These are phyloP conservation scores for Colletotrichum kahawae DNA, from an alignment of 2,329 filamentous ascomycete genomes.

Conservation along the genomic window DNA sequence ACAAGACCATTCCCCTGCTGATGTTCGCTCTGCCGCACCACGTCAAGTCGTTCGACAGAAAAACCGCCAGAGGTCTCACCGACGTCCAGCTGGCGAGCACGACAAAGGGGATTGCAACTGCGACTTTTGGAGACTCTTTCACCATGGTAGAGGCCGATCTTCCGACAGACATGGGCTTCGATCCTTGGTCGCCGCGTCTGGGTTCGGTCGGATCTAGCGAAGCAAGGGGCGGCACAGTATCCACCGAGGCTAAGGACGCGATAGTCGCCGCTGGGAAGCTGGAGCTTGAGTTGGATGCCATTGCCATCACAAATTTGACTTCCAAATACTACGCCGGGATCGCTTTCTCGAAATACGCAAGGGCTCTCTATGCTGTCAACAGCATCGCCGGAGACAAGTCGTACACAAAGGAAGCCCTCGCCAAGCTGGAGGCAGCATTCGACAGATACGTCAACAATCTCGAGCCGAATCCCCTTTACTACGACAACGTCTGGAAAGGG, in stretches of 20 bases:
- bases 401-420: constrained; percentile 57
- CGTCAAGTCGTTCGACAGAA: constrained; percentile 66
- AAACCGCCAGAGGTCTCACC: constrained; percentile 48
- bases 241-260: constrained; percentile 49
- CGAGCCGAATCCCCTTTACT: constrained; percentile 62
- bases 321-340: constrained; percentile 88
- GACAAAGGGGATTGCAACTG: constrained; percentile 78
- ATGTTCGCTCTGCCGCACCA: constrained; percentile 87
- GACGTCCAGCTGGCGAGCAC: constrained; percentile 71
- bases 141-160: constrained; percentile 71
- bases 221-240: constrained; percentile 43
- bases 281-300: constrained; percentile 73
- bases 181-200: constrained; percentile 11
- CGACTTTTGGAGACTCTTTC: constrained; percentile 70
- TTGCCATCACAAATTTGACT: constrained; percentile 67
- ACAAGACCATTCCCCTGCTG: constrained; percentile 57
- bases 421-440: constrained; percentile 63
- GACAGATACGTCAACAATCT: constrained; percentile 62
- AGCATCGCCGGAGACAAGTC: constrained; percentile 60
- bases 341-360: constrained; percentile 71
- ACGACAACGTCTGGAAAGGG: constrained; percentile 71
- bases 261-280: constrained; percentile 61
- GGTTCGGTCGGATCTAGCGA: constrained; percentile 65
- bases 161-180: constrained; percentile 70
- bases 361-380: constrained; percentile 62